Percentiles rank a stretch among this genome's conserved stretches.
Conservation (phyloP, 2,329 filamentous ascomycete genomes). For the Penicillium sp. region DNA sequence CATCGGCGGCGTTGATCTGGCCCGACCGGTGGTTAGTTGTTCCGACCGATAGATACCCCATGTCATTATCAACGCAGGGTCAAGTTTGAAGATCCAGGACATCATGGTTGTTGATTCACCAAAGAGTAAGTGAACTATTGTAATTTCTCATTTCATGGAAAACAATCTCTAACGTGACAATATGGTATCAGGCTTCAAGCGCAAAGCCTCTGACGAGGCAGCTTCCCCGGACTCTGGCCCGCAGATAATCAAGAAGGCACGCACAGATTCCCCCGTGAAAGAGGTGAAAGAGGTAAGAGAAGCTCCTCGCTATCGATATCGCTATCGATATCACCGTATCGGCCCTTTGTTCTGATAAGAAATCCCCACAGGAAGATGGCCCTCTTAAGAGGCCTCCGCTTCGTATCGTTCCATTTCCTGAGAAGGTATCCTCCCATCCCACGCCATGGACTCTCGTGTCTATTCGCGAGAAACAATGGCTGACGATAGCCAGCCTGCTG, state of each 20-base stretch:
- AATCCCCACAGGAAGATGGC: slow-evolving; percentile 35
- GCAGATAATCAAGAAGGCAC: slow-evolving; percentile 47
- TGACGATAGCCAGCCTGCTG: slow-evolving; percentile 62
- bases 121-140: slow-evolving; percentile 33
- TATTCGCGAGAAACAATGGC: slow-evolving; percentile 22
- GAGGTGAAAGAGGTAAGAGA: slow-evolving; percentile 38
- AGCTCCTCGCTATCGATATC: background rate
- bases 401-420: slow-evolving; percentile 77
- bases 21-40: slow-evolving; percentile 14
- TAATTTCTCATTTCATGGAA: background rate
- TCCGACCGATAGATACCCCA: slow-evolving; percentile 13
- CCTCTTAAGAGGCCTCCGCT: slow-evolving; percentile 49
- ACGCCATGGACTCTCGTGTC: background rate
- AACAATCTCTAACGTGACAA: background rate
- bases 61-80: slow-evolving; percentile 2
- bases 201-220: slow-evolving; percentile 51
- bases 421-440: slow-evolving; percentile 60
- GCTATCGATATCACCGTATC: background rate
- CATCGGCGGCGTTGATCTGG: slow-evolving; percentile 20
- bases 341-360: background rate
- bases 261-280: slow-evolving; percentile 46
- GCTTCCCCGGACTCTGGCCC: slow-evolving; percentile 43
- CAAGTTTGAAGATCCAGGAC: background rate
- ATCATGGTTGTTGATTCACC: slow-evolving; percentile 23
- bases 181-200: slow-evolving; percentile 39